These are phyloP conservation scores for Primulina huaijiensis DNA, from an alignment of 257 asterid genomes.

Conservation along the genomic window DNA sequence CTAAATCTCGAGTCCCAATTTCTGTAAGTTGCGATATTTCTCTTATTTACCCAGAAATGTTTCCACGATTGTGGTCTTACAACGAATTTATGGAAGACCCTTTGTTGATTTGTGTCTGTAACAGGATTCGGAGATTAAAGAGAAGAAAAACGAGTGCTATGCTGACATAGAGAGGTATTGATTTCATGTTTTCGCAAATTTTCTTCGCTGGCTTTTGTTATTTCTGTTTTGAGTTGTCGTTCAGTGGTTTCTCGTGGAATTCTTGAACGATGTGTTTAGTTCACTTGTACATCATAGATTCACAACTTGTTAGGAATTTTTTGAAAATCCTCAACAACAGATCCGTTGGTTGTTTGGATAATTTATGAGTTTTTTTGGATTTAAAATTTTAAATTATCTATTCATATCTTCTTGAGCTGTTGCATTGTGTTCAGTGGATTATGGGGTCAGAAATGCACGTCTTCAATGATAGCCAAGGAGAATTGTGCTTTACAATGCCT, in stretches of 20 bases:
- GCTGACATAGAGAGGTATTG: slow-evolving; percentile 80
- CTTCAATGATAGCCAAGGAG: slow-evolving; percentile 68
- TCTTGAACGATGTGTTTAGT: not conserved
- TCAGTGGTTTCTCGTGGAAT: not conserved
- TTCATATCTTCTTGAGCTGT: slow-evolving; percentile 22
- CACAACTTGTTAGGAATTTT: not conserved
- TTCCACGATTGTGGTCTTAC: not conserved
- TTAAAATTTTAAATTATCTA: not conserved
- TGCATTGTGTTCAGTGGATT: slow-evolving; percentile 55
- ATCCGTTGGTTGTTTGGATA: not conserved
- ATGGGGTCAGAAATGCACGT: slow-evolving; percentile 79
- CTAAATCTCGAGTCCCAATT: slow-evolving; percentile 72
- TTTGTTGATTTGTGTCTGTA: slow-evolving; percentile 1
- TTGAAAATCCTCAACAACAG: not conserved
- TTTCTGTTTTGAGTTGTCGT: not conserved
- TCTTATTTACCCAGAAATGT: not conserved
- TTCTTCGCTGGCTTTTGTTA: slow-evolving; percentile 9
- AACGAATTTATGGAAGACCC: not conserved
- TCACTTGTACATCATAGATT: too few relatives aligned
- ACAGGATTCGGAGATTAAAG: slow-evolving; percentile 66
- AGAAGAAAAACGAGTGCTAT: slow-evolving; percentile 75
- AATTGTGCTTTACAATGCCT: slow-evolving; percentile 83
- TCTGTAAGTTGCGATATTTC: slow-evolving; percentile 43
- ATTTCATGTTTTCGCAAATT: slow-evolving; percentile 5
- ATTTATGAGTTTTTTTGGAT: not conserved